Percentiles rank a stretch among this genome's conserved stretches.
Conservation (phyloP, 345 rosid genomes). For the Sapria himalayana region DNA sequence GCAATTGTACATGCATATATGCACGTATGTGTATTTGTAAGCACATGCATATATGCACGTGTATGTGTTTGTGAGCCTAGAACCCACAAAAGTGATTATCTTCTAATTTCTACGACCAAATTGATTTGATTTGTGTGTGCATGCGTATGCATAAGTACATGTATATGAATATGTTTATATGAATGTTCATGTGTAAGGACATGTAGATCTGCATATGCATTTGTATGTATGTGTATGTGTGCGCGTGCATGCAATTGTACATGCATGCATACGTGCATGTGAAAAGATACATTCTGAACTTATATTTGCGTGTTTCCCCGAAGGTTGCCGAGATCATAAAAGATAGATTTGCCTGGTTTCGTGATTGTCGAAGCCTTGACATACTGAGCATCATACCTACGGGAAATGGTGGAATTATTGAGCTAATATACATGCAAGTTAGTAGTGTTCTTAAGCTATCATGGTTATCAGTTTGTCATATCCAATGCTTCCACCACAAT, state of each 20-base stretch:
- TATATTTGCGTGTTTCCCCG: background rate
- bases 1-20: no score
- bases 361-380: constrained; percentile 74
- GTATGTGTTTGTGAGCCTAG: no score
- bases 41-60: no score
- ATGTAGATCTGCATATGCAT: no score
- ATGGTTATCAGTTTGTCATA: background rate
- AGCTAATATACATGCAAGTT: constrained; percentile 86
- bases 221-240: no score
- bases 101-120: no score
- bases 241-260: background rate
- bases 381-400: constrained; percentile 56
- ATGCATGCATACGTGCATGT: background rate
- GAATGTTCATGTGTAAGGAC: no score
- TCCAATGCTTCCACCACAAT: background rate
- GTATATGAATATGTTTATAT: no score
- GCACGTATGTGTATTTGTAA: no score
- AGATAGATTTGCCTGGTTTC: constrained; percentile 92
- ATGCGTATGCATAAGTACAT: no score
- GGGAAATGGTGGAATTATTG: constrained; percentile 72
- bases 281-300: background rate
- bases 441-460: constrained; percentile 3
- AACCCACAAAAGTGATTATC: no score
- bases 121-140: no score
- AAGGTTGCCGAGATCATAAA: constrained; percentile 88